Conservation (phyloP, 2,329 filamentous ascomycete species). For the Fusarium torulosum region DNA sequence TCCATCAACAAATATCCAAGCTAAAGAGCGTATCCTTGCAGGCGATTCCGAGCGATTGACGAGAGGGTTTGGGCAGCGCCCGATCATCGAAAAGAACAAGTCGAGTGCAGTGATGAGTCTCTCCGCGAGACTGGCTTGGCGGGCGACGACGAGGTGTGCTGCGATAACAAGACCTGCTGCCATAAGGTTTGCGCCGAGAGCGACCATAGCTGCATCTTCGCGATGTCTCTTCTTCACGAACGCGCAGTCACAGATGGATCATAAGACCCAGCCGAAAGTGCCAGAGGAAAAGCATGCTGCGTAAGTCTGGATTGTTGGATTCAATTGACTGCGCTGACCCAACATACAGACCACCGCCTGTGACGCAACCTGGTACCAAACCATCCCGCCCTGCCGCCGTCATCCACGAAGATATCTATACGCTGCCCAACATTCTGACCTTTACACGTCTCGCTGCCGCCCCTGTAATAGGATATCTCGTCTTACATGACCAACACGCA, state of each 20-base stretch:
- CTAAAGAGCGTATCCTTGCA: background rate
- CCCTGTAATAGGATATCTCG: conserved; percentile 87
- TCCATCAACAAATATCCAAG: background rate
- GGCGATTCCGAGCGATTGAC: conserved; percentile 14
- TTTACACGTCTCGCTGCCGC: conserved; percentile 86
- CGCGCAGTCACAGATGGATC: conserved; percentile 37
- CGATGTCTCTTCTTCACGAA: conserved; percentile 43
- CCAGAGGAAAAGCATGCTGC: conserved; percentile 11
- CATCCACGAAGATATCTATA: conserved; percentile 89
- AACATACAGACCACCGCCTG: conserved; percentile 17
- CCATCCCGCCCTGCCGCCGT: conserved; percentile 18
- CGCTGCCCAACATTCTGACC: conserved; percentile 93
- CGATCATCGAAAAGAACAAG: conserved; percentile 13
- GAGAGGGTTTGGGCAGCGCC: conserved; percentile 22
- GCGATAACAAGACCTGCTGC: conserved; percentile 11
- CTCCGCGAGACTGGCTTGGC: conserved; percentile 34
- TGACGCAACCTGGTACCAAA: background rate
- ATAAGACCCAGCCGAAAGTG: conserved; percentile 31
- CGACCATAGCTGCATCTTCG: conserved; percentile 12
- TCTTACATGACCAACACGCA: conserved; percentile 83
- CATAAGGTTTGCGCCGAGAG: conserved; percentile 19
- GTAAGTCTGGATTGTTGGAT: background rate
- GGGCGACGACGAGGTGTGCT: conserved; percentile 22
- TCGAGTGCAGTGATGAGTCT: conserved; percentile 25
- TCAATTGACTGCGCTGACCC: conserved; percentile 8